Conservation (phyloP, 2,329 filamentous ascomycete species). For the Xylariaceae sp. region DNA sequence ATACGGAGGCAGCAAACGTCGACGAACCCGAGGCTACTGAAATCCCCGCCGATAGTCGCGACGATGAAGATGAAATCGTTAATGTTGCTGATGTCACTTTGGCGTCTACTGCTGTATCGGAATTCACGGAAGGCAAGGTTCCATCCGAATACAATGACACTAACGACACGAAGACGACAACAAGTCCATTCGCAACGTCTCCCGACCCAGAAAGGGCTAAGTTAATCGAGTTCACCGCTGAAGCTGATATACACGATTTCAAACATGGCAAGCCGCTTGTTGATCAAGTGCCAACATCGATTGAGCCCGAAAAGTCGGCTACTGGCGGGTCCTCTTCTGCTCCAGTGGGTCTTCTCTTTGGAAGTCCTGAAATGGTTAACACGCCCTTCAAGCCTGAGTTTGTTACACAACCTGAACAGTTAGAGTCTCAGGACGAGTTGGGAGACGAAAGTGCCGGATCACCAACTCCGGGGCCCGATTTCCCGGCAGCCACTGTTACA, state of each 20-base stretch:
- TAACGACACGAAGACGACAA: conserved; percentile 42
- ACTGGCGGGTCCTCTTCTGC: conserved; percentile 62
- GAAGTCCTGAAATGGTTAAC: conserved; percentile 31
- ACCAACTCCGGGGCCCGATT: conserved; percentile 32
- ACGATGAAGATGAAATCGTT: conserved; percentile 40
- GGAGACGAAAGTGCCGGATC: conserved; percentile 32
- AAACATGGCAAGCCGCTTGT: conserved; percentile 47
- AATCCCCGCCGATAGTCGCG: conserved; percentile 28
- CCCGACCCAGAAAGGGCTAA: conserved; percentile 45
- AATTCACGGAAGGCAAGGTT: conserved; percentile 45
- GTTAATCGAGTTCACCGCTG: conserved; percentile 56
- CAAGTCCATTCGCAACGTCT: conserved; percentile 49
- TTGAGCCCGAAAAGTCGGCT: conserved; percentile 55
- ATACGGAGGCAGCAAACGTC: conserved; percentile 8
- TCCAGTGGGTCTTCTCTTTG: conserved; percentile 35
- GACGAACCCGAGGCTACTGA: conserved; percentile 33
- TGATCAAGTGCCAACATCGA: conserved; percentile 36
- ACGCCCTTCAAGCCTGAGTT: conserved; percentile 29
- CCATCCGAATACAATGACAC: conserved; percentile 31
- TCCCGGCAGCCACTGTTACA: conserved; percentile 12
- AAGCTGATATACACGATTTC: conserved; percentile 45
- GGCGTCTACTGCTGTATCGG: conserved; percentile 49
- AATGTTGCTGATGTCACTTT: conserved; percentile 46
- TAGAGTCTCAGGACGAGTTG: conserved; percentile 25
- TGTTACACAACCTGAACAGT: conserved; percentile 24